phyloP scores from a whole-genome alignment of 2,329 filamentous ascomycete genomes.

The Paecilomyces dactylethromorphus region DNA sequence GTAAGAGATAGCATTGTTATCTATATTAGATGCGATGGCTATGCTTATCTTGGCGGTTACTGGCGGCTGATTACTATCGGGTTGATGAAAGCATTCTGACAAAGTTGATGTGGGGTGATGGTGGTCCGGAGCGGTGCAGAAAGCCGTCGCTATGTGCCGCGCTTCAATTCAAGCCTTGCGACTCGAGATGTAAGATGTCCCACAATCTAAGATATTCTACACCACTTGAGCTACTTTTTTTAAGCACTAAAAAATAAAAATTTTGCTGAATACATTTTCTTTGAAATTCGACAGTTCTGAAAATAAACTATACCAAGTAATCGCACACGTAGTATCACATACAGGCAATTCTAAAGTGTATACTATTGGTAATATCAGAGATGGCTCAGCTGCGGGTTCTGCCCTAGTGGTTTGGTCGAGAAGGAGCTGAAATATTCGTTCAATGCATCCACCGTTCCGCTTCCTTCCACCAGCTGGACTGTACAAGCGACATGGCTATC shows the following conservation, averaged over 20 bases:
- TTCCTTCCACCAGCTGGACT: constrained; percentile 65
- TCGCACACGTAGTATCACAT: not conserved
- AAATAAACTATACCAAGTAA: not conserved
- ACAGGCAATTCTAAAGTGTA: not conserved
- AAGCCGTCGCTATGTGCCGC: not conserved
- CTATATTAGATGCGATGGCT: not conserved
- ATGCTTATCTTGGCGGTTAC: not conserved
- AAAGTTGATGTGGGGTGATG: not conserved
- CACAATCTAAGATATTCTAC: not conserved
- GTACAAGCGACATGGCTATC: constrained; percentile 83
- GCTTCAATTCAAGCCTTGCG: not conserved
- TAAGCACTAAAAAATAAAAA: not conserved
- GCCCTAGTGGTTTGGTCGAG: constrained; percentile 49
- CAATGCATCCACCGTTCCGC: constrained; percentile 70
- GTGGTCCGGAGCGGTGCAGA: not conserved
- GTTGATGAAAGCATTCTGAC: constrained; percentile 2
- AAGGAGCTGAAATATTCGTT: constrained; percentile 77
- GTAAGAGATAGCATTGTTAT: constrained; percentile 33
- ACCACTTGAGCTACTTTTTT: not conserved
- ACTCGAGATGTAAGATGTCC: not conserved
- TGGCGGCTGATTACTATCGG: constrained; percentile 1
- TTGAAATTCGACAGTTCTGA: not conserved
- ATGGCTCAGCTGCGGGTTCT: constrained; percentile 27
- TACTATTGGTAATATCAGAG: constrained; percentile 13
- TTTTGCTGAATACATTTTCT: not conserved